A percentile compares a stretch with the other conserved stretches of the same genome.
Evolutionary conservation across 768 basidiomycete species (phyloP).

Genomic region (Hericium rajendrae): DNA sequence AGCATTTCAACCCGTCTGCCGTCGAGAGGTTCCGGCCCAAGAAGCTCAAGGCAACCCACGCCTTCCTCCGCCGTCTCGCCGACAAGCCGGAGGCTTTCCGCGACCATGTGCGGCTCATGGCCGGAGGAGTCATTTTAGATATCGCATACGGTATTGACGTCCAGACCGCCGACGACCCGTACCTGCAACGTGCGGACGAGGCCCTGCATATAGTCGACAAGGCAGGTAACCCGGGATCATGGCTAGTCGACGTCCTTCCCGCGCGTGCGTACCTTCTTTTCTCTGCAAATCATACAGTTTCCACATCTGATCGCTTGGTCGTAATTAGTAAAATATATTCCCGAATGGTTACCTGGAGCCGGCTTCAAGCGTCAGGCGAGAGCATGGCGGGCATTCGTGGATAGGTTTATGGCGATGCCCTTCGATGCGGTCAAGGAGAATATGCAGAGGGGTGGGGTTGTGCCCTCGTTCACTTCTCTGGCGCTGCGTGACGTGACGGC

Average conservation of each 20-base stretch:
- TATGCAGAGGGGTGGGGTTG: background rate
- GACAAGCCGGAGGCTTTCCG: constrained; percentile 24
- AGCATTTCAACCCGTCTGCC: constrained; percentile 16
- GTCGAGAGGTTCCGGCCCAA: constrained; percentile 21
- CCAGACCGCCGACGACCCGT: constrained; percentile 8
- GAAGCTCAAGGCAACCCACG: constrained; percentile 22
- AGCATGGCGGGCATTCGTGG: background rate
- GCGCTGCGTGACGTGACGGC: constrained; percentile 11
- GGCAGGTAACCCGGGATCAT: constrained; percentile 16
- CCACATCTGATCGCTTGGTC: background rate
- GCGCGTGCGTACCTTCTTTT: constrained; percentile 7
- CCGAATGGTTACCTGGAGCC: constrained; percentile 18
- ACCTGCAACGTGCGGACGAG: constrained; percentile 14
- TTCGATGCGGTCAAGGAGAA: background rate
- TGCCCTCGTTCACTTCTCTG: constrained; percentile 10
- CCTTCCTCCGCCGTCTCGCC: constrained; percentile 24
- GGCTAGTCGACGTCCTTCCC: constrained; percentile 19
- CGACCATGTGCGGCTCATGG: constrained; percentile 24
- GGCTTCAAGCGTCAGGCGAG: background rate
- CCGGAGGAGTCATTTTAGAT: constrained; percentile 12
- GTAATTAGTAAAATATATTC: constrained; percentile 15
- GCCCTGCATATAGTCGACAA: constrained; percentile 7
- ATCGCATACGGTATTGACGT: constrained; percentile 13
- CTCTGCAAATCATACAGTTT: background rate
- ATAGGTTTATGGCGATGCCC: background rate